Evolutionary conservation across 768 basidiomycete species (phyloP), one percentile per base, ranked within the genome.

Genomic region (Clitopilus passeckerianus): DNA sequence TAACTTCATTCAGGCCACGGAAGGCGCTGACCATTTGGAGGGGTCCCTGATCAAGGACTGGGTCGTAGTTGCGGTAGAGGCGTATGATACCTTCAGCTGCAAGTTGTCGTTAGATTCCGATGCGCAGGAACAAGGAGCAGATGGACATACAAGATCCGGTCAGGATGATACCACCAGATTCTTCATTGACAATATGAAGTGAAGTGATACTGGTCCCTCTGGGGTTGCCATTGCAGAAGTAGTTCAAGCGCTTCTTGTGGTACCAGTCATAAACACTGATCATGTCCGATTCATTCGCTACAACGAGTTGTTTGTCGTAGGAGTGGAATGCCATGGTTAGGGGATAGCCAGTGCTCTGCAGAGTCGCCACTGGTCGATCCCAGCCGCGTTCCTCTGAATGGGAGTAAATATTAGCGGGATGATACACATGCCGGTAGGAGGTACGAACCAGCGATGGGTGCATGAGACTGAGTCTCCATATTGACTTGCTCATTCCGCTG

Each of bases 191-290:
- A 68, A 98, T 87, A 57, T 93, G 86, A 20, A 98, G 74, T 1
- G 91, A 87, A 0, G 97, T 95, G 59, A 98, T 91, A 57, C 84
- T 88, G 4, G 89, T 90, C 34, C 90, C 90, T 58, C 76, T 78
- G 1, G 89, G 83, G 68, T 95, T 95, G 53, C 92, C 93, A 65
- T 98, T 98, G 67, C 84, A 89, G 75, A 98, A 98, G 58, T 85
- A 81, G 61, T 86, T 89, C 58, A 98, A 68, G 24, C 87, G 84
- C 65, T 85, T 87, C 56, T 87, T 84, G 55, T 83, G 83, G 54
- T 90, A 85, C 96, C 96, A 98, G 66, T 99, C 95, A 87, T 91
- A 98, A 14, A 98, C 88, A 62, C 95, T 90, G 64, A 98, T 85
- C 73, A 89, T 85, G 68, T 96, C 93, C 22, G 80, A 76, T 63